Evolutionary conservation across 1,284 basidiomycete genomes (phyloP).

Genomic region (Afroboletus lepidellus): DNA sequence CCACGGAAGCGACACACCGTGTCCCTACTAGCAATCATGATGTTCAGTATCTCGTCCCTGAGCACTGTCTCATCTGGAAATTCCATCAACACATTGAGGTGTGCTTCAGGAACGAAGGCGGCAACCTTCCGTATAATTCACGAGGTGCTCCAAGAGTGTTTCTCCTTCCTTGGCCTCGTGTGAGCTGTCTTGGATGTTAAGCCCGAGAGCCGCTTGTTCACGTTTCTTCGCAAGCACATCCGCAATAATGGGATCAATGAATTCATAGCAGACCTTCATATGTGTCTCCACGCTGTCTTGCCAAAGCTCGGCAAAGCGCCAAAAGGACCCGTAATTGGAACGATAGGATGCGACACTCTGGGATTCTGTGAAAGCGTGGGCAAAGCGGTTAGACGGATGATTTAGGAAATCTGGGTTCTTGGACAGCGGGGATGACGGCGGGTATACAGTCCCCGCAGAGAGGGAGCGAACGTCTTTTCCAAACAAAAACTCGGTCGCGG

Average conservation of each 20-base stretch:
- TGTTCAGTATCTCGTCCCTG: slow-evolving; percentile 42
- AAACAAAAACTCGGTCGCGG: slow-evolving; percentile 52
- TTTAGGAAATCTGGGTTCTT: slow-evolving; percentile 13
- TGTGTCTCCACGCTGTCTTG: slow-evolving; percentile 18
- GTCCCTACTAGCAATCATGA: slow-evolving; percentile 41
- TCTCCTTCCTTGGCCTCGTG: slow-evolving; percentile 18
- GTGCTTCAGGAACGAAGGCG: neutral
- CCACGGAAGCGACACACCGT: slow-evolving; percentile 31
- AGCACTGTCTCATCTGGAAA: slow-evolving; percentile 33
- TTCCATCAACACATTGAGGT: slow-evolving; percentile 2
- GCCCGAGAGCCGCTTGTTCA: slow-evolving; percentile 4
- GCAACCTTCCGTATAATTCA: slow-evolving; percentile 31
- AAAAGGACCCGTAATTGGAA: slow-evolving; percentile 19
- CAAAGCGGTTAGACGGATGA: slow-evolving; percentile 28
- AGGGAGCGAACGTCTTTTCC: slow-evolving; percentile 41
- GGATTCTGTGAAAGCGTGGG: slow-evolving; percentile 24
- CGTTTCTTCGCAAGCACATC: slow-evolving; percentile 28
- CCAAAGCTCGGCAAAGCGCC: slow-evolving; percentile 30
- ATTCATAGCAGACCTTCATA: slow-evolving; percentile 25
- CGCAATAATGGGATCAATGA: slow-evolving; percentile 31
- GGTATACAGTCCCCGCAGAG: slow-evolving; percentile 36
- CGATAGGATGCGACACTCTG: slow-evolving; percentile 12
- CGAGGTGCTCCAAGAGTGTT: slow-evolving; percentile 33
- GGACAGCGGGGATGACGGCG: slow-evolving; percentile 27
- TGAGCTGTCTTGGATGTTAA: neutral